Base-by-base conservation (phyloP, 495 filamentous ascomycete genomes). In the Lasiosphaeria hispida region DNA sequence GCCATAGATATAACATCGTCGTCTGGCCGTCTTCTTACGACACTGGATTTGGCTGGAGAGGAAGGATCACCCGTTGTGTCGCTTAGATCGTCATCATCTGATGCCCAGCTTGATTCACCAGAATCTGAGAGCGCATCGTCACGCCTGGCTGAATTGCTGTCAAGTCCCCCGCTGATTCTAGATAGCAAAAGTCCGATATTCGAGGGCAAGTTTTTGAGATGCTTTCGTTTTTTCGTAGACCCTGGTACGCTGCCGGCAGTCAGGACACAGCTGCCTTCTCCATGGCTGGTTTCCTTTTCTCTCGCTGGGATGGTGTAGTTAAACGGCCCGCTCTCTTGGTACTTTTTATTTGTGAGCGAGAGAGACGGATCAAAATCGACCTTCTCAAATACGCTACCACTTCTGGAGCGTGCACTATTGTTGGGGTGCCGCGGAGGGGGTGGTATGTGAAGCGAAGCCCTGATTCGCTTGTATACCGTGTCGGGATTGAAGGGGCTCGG, bases 391-490 rank as follows among this genome's bases (percentile, higher is more conserved):
- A 76, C 60, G 54, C 78, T 81, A 23, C 57, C 54, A 11, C 65
- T 62, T 0, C 72, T 63, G 10, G 10, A 37, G 15, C 37, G 54
- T 1, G 18, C 10, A 4, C 40, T 44, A 10, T 48, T 60, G 5
- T 17, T 17, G 3, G 57, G 49, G 19, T 61, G 53, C 13, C 42
- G 40, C 13, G 64, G 53, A 10, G 60, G 50, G 7, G 66, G 52
- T 11, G 55, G 54, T 7, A 63, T 60, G 13, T 68, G 68, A 14
- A 77, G 43, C 5, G 72, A 72, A 1, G 74, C 76, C 33, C 64
- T 56, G n/a, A 83, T 73, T 10, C 73, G 74, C 52, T 80, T 78
- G 61, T 75, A 82, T 6, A 83, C 79, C 1, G 77, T 78, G 47
- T 80, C 76, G 40, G 75, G 72, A 44, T 77, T 77, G 55, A 82